Evolutionary conservation across 1,284 basidiomycete species (phyloP).

Genomic region (Cryptococcus jaspeensis): DNA sequence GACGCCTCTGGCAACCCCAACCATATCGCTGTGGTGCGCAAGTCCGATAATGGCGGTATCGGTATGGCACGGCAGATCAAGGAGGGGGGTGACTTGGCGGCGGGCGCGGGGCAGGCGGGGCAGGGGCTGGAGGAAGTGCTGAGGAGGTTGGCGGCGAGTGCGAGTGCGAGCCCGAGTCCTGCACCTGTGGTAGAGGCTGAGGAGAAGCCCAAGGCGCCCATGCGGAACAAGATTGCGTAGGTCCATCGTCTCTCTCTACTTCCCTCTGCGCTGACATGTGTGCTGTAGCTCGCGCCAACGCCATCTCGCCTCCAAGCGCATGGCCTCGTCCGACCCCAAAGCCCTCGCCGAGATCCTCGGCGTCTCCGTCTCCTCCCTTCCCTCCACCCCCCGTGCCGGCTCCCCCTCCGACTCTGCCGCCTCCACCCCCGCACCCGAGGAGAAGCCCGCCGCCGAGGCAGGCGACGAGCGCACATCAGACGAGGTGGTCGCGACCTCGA

Average conservation of each 20-base stretch:
- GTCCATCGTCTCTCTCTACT: slow-evolving; percentile 18
- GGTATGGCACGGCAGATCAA: slow-evolving; percentile 47
- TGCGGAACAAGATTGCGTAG: slow-evolving; percentile 47
- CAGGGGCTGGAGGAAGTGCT: slow-evolving; percentile 49
- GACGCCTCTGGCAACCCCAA: slow-evolving; percentile 44
- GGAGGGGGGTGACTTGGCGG: slow-evolving; percentile 46
- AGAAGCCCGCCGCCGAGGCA: slow-evolving; percentile 2
- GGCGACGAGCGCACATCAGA: slow-evolving; percentile 24
- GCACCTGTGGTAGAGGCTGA: slow-evolving; percentile 18
- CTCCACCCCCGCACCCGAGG: slow-evolving; percentile 16
- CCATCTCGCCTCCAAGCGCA: slow-evolving; percentile 45
- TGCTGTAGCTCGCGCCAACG: slow-evolving; percentile 43
- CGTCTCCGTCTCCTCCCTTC: slow-evolving; percentile 41
- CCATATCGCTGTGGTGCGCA: slow-evolving; percentile 50
- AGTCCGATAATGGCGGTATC: slow-evolving; percentile 51
- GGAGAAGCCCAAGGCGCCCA: slow-evolving; percentile 17
- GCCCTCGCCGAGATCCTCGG: slow-evolving; percentile 52
- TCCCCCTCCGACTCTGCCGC: slow-evolving; percentile 22
- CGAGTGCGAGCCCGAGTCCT: slow-evolving; percentile 16
- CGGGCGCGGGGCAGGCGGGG: slow-evolving; percentile 48
- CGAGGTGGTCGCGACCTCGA: slow-evolving; percentile 38
- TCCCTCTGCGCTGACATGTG: too few relatives aligned
- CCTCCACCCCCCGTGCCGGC: slow-evolving; percentile 11
- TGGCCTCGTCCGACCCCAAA: slow-evolving; percentile 47
- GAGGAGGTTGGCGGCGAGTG: slow-evolving; percentile 38